phyloP scores from a whole-genome alignment of 2,329 filamentous ascomycete genomes.

The Verruconis gallopava region DNA sequence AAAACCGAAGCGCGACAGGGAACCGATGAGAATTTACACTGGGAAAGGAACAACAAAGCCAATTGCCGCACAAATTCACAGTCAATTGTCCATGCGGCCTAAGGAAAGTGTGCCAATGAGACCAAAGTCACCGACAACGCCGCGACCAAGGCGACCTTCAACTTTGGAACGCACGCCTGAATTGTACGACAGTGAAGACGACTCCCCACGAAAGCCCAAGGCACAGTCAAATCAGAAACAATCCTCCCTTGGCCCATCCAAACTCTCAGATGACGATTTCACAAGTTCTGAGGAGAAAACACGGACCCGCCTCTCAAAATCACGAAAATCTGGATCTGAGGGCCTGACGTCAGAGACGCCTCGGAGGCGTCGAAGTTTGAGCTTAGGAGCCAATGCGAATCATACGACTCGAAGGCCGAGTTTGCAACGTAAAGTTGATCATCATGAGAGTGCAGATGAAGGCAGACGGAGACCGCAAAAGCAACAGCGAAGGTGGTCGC shows the following conservation, averaged over 20 bases:
- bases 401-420: background rate
- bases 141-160: constrained; percentile 1
- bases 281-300: background rate
- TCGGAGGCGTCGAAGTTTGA: background rate
- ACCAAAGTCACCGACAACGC: constrained; percentile 1
- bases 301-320: background rate
- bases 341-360: background rate
- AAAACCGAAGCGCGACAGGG: constrained; percentile 1
- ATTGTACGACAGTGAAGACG: constrained; percentile 2
- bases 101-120: background rate
- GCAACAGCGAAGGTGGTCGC: background rate
- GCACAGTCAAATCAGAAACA: background rate
- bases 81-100: background rate
- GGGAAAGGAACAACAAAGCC: constrained; percentile 1
- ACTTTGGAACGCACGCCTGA: background rate
- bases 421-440: background rate
- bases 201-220: background rate
- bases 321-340: background rate
- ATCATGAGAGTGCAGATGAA: background rate
- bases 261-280: background rate
- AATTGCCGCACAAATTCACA: constrained; percentile 1
- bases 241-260: background rate
- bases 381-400: background rate
- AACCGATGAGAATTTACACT: constrained; percentile 9
- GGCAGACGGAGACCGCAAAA: background rate